A percentile compares a stretch with the other conserved stretches of the same genome.
Evolutionary conservation across 2,329 filamentous ascomycete genomes (phyloP).

Genomic region (Monosporascus sp.): DNA sequence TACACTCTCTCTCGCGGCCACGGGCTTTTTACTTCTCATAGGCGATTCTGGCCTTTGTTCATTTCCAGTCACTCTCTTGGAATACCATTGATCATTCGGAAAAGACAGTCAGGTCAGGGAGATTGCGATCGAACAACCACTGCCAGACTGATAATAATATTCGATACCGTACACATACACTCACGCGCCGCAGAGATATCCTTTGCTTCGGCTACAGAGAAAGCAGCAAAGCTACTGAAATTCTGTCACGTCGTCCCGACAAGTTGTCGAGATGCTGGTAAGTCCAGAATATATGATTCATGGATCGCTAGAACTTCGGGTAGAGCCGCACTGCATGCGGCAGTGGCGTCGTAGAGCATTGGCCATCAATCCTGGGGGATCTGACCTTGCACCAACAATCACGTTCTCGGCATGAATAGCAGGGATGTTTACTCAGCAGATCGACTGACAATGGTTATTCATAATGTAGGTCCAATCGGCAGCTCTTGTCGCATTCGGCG

Average conservation of each 20-base stretch:
- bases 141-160: background rate
- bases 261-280: background rate
- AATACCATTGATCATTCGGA: background rate
- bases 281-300: background rate
- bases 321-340: background rate
- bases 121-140: too few species aligned
- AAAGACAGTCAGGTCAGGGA: too few species aligned
- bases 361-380: too few species aligned
- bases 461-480: slow-evolving; percentile 35
- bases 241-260: background rate
- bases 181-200: background rate
- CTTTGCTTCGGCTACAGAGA: background rate
- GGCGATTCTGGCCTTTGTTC: background rate
- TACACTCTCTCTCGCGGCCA: background rate
- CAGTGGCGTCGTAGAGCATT: background rate
- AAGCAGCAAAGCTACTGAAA: background rate
- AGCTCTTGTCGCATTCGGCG: slow-evolving; percentile 48
- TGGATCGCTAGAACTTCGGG: background rate
- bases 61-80: background rate
- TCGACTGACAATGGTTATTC: slow-evolving; percentile 1
- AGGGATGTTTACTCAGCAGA: background rate
- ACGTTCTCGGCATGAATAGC: too few species aligned
- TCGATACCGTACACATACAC: background rate
- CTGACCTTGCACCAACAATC: background rate
- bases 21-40: background rate